Conservation (phyloP, 1,139 yeast species). For the Trichomonascaceae sp. region DNA sequence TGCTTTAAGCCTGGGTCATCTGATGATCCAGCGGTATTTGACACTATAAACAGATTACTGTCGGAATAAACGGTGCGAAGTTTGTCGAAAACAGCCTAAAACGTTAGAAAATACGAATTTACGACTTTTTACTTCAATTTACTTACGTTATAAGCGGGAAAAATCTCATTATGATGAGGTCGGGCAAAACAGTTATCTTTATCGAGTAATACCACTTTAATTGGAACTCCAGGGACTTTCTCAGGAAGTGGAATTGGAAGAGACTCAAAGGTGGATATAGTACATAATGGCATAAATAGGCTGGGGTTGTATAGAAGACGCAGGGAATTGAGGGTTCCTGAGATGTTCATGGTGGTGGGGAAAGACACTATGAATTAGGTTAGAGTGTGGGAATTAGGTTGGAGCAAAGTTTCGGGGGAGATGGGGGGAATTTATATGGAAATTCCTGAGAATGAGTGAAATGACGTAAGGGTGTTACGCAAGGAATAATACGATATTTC, state of each 20-base stretch:
- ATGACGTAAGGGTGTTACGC: no score
- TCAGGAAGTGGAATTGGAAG: constrained; percentile 40
- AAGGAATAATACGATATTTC: no score
- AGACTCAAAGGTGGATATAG: constrained; percentile 61
- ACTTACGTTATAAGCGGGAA: constrained; percentile 57
- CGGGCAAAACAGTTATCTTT: constrained; percentile 93
- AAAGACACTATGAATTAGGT: neutral
- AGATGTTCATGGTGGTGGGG: constrained; percentile 18
- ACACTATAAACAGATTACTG: constrained; percentile 67
- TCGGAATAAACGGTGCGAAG: constrained; percentile 55
- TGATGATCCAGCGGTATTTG: constrained; percentile 89
- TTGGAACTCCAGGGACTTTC: constrained; percentile 27
- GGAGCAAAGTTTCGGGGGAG: neutral
- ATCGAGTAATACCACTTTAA: constrained; percentile 81
- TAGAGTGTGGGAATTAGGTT: neutral
- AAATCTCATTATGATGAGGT: constrained; percentile 73
- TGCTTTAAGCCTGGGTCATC: constrained; percentile 60
- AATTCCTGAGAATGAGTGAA: no score
- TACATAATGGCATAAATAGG: constrained; percentile 61
- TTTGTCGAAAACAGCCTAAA: constrained; percentile 48
- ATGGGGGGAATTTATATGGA: no score
- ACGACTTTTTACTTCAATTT: neutral
- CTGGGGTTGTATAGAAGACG: constrained; percentile 58
- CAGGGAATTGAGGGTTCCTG: constrained; percentile 37
- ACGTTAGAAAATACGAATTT: constrained; percentile 2